phyloP scores from a whole-genome alignment of 805 yeast species.

The Myxozyma vanderwaltii region DNA sequence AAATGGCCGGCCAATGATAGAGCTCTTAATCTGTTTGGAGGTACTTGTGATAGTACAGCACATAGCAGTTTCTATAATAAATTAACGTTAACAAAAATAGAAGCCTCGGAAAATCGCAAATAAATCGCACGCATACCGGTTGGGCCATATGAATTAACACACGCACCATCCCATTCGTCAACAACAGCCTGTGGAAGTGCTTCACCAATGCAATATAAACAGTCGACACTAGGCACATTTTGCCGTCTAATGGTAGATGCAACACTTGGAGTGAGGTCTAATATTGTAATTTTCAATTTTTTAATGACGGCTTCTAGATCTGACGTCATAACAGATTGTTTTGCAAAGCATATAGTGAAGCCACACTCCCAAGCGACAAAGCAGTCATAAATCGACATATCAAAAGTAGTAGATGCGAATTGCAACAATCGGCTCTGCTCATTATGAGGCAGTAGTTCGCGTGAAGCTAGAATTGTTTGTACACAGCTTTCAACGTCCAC shows the following conservation, averaged over 20 bases:
- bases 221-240: constrained; percentile 29
- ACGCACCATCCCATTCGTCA: constrained; percentile 32
- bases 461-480: constrained; percentile 29
- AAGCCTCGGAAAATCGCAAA: neutral
- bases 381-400: constrained; percentile 35
- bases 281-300: constrained; percentile 17
- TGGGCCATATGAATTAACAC: constrained; percentile 37
- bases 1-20: constrained; percentile 34
- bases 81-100: too few species aligned
- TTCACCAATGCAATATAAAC: constrained; percentile 37
- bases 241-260: constrained; percentile 28
- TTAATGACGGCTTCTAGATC: constrained; percentile 25
- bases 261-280: constrained; percentile 37
- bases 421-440: constrained; percentile 22
- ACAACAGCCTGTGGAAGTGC: constrained; percentile 28
- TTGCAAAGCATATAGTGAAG: constrained; percentile 32
- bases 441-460: constrained; percentile 15
- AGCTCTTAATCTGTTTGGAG: constrained; percentile 3
- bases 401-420: constrained; percentile 34
- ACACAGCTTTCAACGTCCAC: constrained; percentile 31
- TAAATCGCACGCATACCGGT: constrained; percentile 23
- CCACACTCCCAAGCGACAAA: constrained; percentile 34
- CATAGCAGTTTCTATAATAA: constrained; percentile 29
- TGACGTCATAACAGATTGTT: constrained; percentile 21
- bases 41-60: constrained; percentile 28